Percentiles rank a stretch among this genome's conserved stretches.
These are phyloP conservation scores for Phanerochaete carnosa DNA, from an alignment of 768 basidiomycete species.

Conservation along the genomic window DNA sequence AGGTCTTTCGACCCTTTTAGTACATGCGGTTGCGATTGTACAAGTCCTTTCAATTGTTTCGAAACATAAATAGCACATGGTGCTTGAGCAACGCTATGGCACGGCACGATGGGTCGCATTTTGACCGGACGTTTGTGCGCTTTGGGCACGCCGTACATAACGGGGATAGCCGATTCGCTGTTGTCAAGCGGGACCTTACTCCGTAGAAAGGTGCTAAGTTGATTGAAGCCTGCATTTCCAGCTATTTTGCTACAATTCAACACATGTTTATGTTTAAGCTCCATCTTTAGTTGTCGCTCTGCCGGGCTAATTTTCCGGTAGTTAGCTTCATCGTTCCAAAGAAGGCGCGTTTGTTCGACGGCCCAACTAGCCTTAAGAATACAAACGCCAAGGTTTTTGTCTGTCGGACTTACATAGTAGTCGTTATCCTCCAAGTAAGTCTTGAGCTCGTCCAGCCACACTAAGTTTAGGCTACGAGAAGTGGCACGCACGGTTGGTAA, in stretches of 20 bases:
- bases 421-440: background rate
- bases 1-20: conserved; percentile 2
- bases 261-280: background rate
- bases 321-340: background rate
- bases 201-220: background rate
- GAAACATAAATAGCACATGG: background rate
- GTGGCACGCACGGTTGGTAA: too few species aligned
- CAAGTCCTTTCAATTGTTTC: background rate
- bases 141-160: conserved; percentile 7
- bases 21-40: background rate
- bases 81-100: conserved; percentile 4
- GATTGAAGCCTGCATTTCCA: background rate
- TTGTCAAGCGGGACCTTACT: conserved; percentile 7
- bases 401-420: background rate
- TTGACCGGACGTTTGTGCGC: conserved; percentile 2
- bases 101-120: conserved; percentile 6
- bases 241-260: background rate
- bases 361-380: background rate
- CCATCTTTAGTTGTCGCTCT: background rate
- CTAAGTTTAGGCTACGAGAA: background rate
- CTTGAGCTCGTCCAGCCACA: background rate
- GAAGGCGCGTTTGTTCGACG: background rate
- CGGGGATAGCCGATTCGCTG: conserved; percentile 15
- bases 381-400: background rate
- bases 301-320: background rate